Conservation (phyloP, 1,284 basidiomycete species). For the Coniferiporia weirii region DNA sequence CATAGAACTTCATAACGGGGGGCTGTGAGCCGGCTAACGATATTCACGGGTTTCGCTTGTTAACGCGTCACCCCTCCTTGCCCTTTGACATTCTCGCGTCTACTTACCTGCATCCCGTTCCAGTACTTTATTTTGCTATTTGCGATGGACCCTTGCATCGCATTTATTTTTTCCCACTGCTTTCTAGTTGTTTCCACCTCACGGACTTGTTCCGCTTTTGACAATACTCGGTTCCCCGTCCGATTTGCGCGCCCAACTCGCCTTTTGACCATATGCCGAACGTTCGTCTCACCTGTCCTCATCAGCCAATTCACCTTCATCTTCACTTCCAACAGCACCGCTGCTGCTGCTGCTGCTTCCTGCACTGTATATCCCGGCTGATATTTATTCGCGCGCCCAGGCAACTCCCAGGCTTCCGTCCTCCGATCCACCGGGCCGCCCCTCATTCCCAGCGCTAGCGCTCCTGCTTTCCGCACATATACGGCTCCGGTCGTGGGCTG, state of each 20-base stretch:
- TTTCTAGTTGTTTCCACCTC: not conserved
- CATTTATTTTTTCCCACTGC: not conserved
- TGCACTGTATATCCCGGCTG: not conserved
- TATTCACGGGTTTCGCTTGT: not conserved
- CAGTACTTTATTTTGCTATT: too few species aligned
- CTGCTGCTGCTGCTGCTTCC: not conserved
- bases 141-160: too few species aligned
- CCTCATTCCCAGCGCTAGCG: not conserved
- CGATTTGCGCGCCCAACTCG: not conserved
- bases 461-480: not conserved
- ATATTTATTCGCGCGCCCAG: not conserved
- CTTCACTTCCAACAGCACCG: not conserved
- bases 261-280: not conserved
- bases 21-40: not conserved
- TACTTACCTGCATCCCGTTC: too few species aligned
- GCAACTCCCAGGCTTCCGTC: not conserved
- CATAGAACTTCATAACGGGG: constrained; percentile 8
- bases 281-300: not conserved
- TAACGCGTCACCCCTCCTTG: not conserved
- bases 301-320: not conserved
- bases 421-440: not conserved
- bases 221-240: not conserved
- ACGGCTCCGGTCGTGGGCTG: constrained; percentile 5
- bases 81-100: not conserved
- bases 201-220: not conserved